Evolutionary conservation across 202 grass and related monocot genomes (phyloP), one percentile per base, ranked within the genome.

Genomic region (Cymbopogon flexuosus): DNA sequence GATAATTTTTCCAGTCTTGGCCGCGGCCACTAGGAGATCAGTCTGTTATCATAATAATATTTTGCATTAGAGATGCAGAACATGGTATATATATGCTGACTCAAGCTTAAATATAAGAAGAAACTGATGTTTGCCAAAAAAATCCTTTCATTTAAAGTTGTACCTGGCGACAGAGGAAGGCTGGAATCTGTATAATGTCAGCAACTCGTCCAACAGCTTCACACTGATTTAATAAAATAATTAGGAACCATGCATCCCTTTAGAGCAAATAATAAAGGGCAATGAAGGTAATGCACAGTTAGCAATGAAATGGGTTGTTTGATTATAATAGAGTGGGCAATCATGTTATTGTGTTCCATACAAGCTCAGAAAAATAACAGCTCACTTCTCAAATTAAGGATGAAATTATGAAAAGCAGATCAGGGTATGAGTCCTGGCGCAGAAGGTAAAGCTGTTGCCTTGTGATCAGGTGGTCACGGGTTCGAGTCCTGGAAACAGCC

Each of bases 131-230:
- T 75, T 27, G 1, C 67, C 12, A 37, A n/a, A 34, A 39, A 39
- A 30, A 21, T 64, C 5, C 34, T 10, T 73, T 42, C 6, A 23
- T 72, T 56, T 31, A 54, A 65, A 69, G 4, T 22, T 70, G 67
- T 87, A 97, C 95, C 95, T 97, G 92, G 23, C 95, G 95, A 76
- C 95, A 97, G 13, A 97, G 90, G 79, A 97, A 97, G 70, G 95
- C 95, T 74, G 92, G 95, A 84, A 97, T 97, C 75, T 97, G 95
- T 86, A 97, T 97, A 84, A 97, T 91, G 77, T 97, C 95, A 56
- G 88, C 95, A 65, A 97, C 95, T 89, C 84, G 84, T 85, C 92
- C 95, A 73, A 97, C 95, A 87, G 90, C 85, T 88, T 94, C 88
- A 76, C 95, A 97, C 95, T 97, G 80, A 75, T 84, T 80, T 46